A percentile compares a stretch with the other conserved stretches of the same genome.
phyloP scores from a whole-genome alignment of 2,329 filamentous ascomycete species.

The Paradendryphiella salina region DNA sequence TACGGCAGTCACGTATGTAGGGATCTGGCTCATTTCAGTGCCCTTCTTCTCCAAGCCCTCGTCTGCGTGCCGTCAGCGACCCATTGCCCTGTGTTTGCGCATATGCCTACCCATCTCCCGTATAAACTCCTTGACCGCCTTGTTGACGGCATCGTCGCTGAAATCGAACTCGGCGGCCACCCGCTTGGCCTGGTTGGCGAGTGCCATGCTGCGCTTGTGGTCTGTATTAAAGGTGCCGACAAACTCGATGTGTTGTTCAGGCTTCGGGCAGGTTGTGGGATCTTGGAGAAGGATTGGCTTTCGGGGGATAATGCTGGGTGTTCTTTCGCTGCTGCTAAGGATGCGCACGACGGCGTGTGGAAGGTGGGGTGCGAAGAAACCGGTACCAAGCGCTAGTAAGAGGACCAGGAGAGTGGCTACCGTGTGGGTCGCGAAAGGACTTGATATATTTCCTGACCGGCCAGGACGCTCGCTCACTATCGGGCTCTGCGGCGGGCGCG shows the following conservation, averaged over 20 bases:
- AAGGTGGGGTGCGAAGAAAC: constrained; percentile 45
- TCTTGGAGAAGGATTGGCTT: constrained; percentile 32
- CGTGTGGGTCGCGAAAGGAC: constrained; percentile 25
- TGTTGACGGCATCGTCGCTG: constrained; percentile 74
- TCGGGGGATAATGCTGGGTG: constrained; percentile 29
- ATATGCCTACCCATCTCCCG: constrained; percentile 69
- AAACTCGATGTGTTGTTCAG: constrained; percentile 33
- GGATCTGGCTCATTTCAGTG: constrained; percentile 89
- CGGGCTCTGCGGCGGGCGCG: constrained; percentile 8
- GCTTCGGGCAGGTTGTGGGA: constrained; percentile 36
- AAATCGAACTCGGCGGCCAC: constrained; percentile 88
- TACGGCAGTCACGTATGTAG: constrained; percentile 92
- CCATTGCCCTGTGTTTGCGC: neutral
- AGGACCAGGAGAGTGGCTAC: constrained; percentile 38
- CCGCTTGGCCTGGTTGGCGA: constrained; percentile 72
- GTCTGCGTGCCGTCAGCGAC: constrained; percentile 55
- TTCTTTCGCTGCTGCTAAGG: constrained; percentile 29
- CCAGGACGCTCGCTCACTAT: neutral
- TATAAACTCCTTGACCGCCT: constrained; percentile 82
- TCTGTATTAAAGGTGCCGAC: constrained; percentile 43
- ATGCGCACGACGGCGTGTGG: constrained; percentile 36
- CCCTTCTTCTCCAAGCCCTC: constrained; percentile 79
- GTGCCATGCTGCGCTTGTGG: constrained; percentile 52
- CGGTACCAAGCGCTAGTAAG: constrained; percentile 41
- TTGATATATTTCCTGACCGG: constrained; percentile 5